phyloP scores from a whole-genome alignment of 306 rosid genomes.

The Pyrus bretschneideri region DNA sequence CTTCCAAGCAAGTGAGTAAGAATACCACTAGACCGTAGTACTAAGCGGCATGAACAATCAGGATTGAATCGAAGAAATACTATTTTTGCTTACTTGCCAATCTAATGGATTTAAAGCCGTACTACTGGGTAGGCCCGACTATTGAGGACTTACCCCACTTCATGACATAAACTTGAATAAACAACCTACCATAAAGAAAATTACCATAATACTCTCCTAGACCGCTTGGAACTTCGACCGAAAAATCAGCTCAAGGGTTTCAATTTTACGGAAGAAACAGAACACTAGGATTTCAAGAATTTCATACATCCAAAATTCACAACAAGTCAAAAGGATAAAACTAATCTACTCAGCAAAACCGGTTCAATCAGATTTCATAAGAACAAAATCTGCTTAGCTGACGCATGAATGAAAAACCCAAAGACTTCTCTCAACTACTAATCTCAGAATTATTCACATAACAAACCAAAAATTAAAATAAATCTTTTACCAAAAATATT shows the following conservation, averaged over 20 bases:
- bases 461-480: conserved; percentile 17
- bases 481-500: neutral
- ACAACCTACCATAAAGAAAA: neutral
- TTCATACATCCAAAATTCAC: conserved; percentile 3
- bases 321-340: neutral
- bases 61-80: too few relatives aligned
- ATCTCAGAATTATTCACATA: neutral
- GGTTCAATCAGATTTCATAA: neutral
- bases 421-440: conserved; percentile 6
- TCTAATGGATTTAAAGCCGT: too few relatives aligned
- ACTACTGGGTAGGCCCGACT: too few relatives aligned
- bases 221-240: neutral
- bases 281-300: neutral
- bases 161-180: neutral
- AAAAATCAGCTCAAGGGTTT: neutral
- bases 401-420: neutral
- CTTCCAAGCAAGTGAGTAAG: too few relatives aligned
- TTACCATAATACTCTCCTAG: neutral
- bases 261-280: neutral
- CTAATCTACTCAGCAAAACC: neutral
- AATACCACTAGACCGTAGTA: too few relatives aligned
- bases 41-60: too few relatives aligned
- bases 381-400: neutral
- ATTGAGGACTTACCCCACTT: too few relatives aligned
- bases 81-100: too few relatives aligned